Evolutionary conservation across 192 early-diverging fungal genomes (phyloP), one percentile per base, ranked within the genome.

Genomic region (Chytriomyces confervae): DNA sequence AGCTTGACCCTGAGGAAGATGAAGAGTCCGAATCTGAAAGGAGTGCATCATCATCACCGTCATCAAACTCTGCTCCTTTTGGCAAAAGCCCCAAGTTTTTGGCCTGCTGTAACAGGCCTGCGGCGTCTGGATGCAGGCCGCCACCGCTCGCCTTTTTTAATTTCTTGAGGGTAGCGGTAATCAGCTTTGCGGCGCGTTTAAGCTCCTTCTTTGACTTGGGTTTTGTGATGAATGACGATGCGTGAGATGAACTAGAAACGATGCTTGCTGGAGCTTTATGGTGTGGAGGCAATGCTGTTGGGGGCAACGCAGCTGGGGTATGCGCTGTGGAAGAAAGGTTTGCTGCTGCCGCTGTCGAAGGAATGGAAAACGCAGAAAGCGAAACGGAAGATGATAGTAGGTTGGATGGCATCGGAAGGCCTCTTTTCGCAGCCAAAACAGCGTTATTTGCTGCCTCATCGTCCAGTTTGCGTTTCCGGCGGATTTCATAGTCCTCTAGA

Each of bases 171-270:
- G 72, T 63, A 16, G n/a, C 72, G 6, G 46, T 74, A 62, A 74
- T 74, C 62, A 74, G 24, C 43, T 74, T 74, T 45, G 72, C 72
- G 6, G 72, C 72, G 6, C 46, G 8, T 10, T 36, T 24, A 5
- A 74, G 61, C 27, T 61, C 57, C 62, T 74, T 74, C 62, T 61
- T 74, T 53, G 72, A 74, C 47, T 74, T 74, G 45, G 72, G 60
- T 43, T 74, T 74, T 29, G 57, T 7, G 62, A 63, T 3, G 60
- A 63, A 65, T 23, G 63, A 29, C 24, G 63, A 16, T 16, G 72
- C 18, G 27, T 11, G 11, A 6, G 72, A 48, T 8, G 72, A 44
- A 27, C 20, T 29, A 27, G 11, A 13, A 16, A 13, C 16, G 24
- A 43, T 65, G 24, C 16, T 27, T 13, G 18, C 27, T 29, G 24